Evolutionary conservation across 169 alveolate species (phyloP), one percentile per base, ranked within the genome.

Genomic region (Toxoplasma gondii): DNA sequence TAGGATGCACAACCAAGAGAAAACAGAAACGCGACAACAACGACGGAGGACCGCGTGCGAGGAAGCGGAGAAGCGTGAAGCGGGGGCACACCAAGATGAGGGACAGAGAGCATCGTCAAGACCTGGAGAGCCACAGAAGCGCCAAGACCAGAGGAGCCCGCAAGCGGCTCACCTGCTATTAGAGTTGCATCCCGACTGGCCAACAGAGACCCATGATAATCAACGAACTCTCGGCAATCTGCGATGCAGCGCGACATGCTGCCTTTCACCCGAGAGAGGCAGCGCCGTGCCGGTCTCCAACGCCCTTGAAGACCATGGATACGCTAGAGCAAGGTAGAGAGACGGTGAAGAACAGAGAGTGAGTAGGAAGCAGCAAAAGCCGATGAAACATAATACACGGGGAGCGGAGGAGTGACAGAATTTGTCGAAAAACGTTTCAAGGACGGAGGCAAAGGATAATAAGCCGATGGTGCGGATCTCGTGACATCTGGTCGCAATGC

Each of bases 141-240:
- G 34, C 36, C 10, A 29, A 64, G 78, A 24, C 34, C 12, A 24
- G 27, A 64, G 34, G 0, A 19, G 29, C 36, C 29, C 24, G 78
- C 78, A 29, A 19, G 43, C 17, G 87, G 22, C 53, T 78, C 31
- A 49, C 53, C 69, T 24, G 39, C 82, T 43, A 41, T 10, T 34
- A 81, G 70, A n/a, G 58, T 24, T 9, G 92, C 70, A 58, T 39
- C 36, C 2, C 92, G 92, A 24, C 49, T 41, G n/a, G 58, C 58
- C 81, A 83, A 54, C 67, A 88, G 83, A 43, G 87, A 31, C 69
- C 93, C 93, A 34, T 44, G 69, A 34, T 19, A 5, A 69, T 88
- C 93, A 83, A 88, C 87, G 17, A 88, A 43, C 67, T 88, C 93
- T 10, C 69, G 83, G 87, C 93, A 88, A 58, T 88, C 93, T 1